phyloP scores from a whole-genome alignment of 768 basidiomycete species.

The Tricholoma matsutake region DNA sequence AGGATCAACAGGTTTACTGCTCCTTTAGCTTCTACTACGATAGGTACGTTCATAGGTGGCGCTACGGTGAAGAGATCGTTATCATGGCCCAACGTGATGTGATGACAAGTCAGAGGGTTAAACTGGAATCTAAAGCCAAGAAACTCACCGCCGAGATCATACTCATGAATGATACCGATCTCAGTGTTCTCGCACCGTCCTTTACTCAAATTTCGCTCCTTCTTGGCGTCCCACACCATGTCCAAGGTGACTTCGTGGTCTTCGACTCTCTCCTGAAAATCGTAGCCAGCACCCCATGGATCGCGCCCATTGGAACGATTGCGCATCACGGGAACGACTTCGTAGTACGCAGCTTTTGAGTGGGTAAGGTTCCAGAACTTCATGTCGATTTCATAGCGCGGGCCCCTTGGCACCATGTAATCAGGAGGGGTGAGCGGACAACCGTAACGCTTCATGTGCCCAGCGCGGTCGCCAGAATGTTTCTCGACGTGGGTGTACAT shows the following conservation, averaged over 20 bases:
- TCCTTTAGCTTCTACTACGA: not conserved
- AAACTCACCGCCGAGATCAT: conserved; percentile 3
- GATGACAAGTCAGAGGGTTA: not conserved
- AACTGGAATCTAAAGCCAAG: not conserved
- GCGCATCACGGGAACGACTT: not conserved
- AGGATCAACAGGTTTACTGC: not conserved
- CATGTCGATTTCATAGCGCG: not conserved
- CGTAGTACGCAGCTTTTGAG: not conserved
- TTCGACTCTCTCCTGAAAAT: not conserved
- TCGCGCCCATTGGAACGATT: not conserved
- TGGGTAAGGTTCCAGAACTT: not conserved
- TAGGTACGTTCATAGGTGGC: not conserved
- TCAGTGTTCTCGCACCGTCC: conserved; percentile 4
- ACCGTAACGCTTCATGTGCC: conserved; percentile 3
- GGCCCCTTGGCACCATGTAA: not conserved
- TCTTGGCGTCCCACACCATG: not conserved
- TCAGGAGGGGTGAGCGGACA: not conserved
- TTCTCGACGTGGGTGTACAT: conserved; percentile 5
- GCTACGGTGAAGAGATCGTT: not conserved
- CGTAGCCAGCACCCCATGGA: not conserved
- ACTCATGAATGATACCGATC: conserved; percentile 4
- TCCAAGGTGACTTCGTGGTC: conserved; percentile 3
- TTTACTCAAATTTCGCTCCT: not conserved
- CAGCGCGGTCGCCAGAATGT: not conserved
- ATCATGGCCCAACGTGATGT: not conserved